Evolutionary conservation across 768 basidiomycete species (phyloP), one percentile per base, ranked within the genome.

Genomic region (Strobilomyces confusus): DNA sequence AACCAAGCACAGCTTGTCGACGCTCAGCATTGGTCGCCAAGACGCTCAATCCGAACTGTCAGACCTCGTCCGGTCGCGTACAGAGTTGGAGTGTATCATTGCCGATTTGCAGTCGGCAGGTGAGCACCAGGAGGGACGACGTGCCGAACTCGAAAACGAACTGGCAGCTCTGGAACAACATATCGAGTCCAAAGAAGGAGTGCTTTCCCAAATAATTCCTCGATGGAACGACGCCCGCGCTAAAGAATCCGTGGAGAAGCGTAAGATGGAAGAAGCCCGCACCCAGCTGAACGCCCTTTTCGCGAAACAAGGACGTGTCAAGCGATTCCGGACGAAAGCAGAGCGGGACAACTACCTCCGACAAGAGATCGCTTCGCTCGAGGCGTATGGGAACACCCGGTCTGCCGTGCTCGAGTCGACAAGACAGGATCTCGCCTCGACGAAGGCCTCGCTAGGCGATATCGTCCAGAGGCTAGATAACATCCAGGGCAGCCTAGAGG

Each of bases 231-330:
- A 75, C 17, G 76, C 80, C 19, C 77, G 82, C 36, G 69, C 65
- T 2, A 71, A 64, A 41, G 84, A 80, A 70, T 70, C 65, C 43
- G 64, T 77, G 42, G 82, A 86, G 72, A 80, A 81, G 63, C 79
- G 81, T 44, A 80, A 75, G 25, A 76, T 97, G 58, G 92, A 95
- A 56, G 83, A 86, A 37, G 84, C 84, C 0, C 82, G 80, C 47
- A 85, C 89, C 1, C 80, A 77, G 43, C 72, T 98, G 4, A 77
- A 80, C 1, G 81, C 87, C 0, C 75, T 99, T 1, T 93, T 87
- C 64, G 86, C 89, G 3, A 98, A 98, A 66, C 93, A 92, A 67
- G 94, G 94, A 2, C 87, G 97, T 20, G 77, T 87, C 36, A 82
- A 84, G 47, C 89, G 88, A 62, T 99, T 97, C 74, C 74, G 83